phyloP scores from a whole-genome alignment of 805 yeast genomes.

The Tetrapisispora arboricola region DNA sequence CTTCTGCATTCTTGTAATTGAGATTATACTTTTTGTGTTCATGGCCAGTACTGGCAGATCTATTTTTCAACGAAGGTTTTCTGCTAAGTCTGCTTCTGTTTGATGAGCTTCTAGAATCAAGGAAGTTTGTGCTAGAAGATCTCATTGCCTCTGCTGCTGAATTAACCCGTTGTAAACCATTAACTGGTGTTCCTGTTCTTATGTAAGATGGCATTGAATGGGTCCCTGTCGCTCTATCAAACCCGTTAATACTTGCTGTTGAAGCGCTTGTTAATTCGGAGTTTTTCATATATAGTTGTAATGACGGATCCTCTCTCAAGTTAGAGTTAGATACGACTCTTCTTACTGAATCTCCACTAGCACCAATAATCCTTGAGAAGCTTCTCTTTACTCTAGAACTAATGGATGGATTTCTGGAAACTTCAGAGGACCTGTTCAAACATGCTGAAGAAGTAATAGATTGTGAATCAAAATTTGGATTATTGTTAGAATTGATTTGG shows the following conservation, averaged over 20 bases:
- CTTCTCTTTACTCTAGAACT: slow-evolving; percentile 23
- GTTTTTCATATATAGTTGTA: neutral
- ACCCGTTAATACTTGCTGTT: no score
- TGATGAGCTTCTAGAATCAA: slow-evolving; percentile 1
- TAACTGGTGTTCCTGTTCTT: neutral
- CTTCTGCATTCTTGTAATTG: neutral
- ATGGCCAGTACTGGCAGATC: neutral
- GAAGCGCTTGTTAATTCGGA: neutral
- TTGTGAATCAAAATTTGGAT: neutral
- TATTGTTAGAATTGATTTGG: slow-evolving; percentile 4
- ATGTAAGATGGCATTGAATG: neutral
- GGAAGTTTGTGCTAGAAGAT: neutral
- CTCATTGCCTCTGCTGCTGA: neutral
- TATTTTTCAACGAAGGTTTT: neutral
- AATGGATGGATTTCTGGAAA: slow-evolving; percentile 16
- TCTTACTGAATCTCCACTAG: slow-evolving; percentile 9
- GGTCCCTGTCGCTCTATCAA: neutral
- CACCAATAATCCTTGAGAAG: slow-evolving; percentile 21
- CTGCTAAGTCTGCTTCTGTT: neutral
- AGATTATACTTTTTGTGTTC: neutral
- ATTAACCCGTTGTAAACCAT: neutral
- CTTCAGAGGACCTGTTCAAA: neutral
- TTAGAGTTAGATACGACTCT: slow-evolving; percentile 8
- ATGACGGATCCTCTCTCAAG: neutral
- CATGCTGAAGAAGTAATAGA: neutral